phyloP scores from a whole-genome alignment of 2,329 filamentous ascomycete species.

The Diaporthe ampelina region DNA sequence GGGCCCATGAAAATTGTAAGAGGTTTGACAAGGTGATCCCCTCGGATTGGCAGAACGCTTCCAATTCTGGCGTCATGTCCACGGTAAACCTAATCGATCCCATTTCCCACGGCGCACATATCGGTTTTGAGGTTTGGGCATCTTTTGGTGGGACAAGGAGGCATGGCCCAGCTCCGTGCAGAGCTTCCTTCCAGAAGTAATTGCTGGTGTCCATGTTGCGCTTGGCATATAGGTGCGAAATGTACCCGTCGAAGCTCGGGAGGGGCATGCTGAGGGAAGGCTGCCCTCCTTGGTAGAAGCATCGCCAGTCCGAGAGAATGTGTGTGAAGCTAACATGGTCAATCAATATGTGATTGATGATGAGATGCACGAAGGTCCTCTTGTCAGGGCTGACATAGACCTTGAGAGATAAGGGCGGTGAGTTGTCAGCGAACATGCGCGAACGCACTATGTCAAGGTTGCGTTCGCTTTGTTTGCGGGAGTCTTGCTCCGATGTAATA shows the following conservation, averaged over 20 bases:
- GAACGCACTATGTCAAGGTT: background rate
- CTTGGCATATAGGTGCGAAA: background rate
- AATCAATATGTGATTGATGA: conserved; percentile 17
- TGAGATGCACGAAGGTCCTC: background rate
- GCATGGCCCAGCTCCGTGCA: background rate
- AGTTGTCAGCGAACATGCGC: background rate
- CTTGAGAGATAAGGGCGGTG: background rate
- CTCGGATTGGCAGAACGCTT: background rate
- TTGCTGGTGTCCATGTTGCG: background rate
- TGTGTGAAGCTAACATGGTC: conserved; percentile 4
- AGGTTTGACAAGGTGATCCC: background rate
- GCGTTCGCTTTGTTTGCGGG: background rate
- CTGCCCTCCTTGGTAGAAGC: background rate
- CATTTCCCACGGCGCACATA: background rate
- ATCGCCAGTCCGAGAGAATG: background rate
- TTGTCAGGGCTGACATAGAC: background rate
- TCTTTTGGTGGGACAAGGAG: background rate
- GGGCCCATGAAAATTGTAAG: background rate
- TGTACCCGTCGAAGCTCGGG: background rate
- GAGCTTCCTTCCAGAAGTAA: background rate
- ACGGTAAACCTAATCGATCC: background rate
- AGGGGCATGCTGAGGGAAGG: background rate
- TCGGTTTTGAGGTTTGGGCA: background rate
- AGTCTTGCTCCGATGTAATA: background rate
- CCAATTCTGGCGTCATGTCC: background rate